Evolutionary conservation across 1,284 basidiomycete genomes (phyloP).

Genomic region (Agroathelia rolfsii): DNA sequence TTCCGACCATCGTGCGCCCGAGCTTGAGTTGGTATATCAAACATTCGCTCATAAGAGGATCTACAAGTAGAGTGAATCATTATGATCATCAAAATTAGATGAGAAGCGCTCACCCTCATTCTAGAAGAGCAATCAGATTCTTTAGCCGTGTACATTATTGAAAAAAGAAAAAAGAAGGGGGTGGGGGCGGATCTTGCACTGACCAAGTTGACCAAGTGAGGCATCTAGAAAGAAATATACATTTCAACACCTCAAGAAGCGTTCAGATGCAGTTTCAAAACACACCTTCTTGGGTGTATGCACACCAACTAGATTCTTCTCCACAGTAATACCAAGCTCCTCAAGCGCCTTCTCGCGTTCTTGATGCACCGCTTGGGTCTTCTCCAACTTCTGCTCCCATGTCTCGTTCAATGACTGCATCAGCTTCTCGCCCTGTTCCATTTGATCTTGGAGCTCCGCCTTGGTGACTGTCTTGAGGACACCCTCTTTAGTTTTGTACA

Average conservation of each 20-base stretch:
- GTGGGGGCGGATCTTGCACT: too few relatives aligned
- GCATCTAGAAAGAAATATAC: conserved; percentile 48
- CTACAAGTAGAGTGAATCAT: conserved; percentile 27
- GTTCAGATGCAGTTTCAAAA: conserved; percentile 1
- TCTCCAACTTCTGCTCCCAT: conserved; percentile 92
- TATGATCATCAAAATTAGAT: conserved; percentile 7
- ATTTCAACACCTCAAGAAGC: conserved; percentile 17
- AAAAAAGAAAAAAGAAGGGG: conserved; percentile 9
- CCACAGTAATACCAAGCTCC: conserved; percentile 94
- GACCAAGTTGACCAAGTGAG: conserved; percentile 90
- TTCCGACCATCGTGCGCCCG: conserved; percentile 77
- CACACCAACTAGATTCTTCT: conserved; percentile 91
- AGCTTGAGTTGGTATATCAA: conserved; percentile 91
- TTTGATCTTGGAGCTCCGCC: conserved; percentile 93
- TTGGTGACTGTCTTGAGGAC: conserved; percentile 94
- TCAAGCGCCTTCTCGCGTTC: conserved; percentile 96
- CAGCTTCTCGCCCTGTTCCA: conserved; percentile 93
- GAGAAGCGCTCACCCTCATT: conserved; percentile 61
- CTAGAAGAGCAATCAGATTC: conserved; percentile 25
- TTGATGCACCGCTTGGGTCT: conserved; percentile 91
- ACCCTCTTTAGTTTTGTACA: conserved; percentile 89
- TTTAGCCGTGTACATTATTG: conserved; percentile 10
- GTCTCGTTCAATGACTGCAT: conserved; percentile 96
- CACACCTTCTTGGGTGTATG: conserved; percentile 95
- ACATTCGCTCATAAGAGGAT: conserved; percentile 86